Conservation (phyloP, 1,284 basidiomycete species). For the Rhodotorula sp. region DNA sequence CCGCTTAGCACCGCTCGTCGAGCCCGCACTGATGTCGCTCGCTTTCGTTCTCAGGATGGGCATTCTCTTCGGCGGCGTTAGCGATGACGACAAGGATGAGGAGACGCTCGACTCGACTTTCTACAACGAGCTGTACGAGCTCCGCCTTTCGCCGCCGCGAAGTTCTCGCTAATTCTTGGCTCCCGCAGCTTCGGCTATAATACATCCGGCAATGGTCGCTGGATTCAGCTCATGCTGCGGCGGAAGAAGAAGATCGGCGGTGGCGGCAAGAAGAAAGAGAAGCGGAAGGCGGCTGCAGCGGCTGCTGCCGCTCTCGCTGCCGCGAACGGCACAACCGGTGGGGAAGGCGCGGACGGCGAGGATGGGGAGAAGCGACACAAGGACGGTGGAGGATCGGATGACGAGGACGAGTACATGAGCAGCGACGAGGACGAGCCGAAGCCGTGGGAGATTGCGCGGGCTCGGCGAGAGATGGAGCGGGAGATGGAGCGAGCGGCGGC, state of each 20-base stretch:
- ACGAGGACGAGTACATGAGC: constrained; percentile 44
- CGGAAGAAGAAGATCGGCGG: constrained; percentile 57
- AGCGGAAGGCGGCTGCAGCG: constrained; percentile 30
- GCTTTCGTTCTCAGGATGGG: constrained; percentile 55
- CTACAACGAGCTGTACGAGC: constrained; percentile 69
- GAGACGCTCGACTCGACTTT: constrained; percentile 81
- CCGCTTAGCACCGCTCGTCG: background rate
- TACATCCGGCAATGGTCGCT: constrained; percentile 70
- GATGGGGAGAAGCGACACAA: constrained; percentile 22
- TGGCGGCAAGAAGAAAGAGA: constrained; percentile 54
- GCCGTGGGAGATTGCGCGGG: constrained; percentile 37
- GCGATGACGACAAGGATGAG: constrained; percentile 81
- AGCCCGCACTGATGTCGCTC: background rate
- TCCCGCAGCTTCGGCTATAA: constrained; percentile 71
- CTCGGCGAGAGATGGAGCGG: constrained; percentile 19
- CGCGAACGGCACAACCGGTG: background rate
- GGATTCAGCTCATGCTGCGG: constrained; percentile 70
- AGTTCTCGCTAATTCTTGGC: background rate
- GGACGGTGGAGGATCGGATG: constrained; percentile 24
- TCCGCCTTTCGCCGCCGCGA: too few species aligned
- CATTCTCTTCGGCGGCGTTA: constrained; percentile 85
- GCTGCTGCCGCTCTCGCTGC: constrained; percentile 31
- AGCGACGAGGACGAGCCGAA: constrained; percentile 31
- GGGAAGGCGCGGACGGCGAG: constrained; percentile 30
- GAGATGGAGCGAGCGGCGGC: background rate